Percentiles rank a stretch among this genome's conserved stretches.
phyloP scores from a whole-genome alignment of 164 flowering plant species.

The Vitis labrusca region DNA sequence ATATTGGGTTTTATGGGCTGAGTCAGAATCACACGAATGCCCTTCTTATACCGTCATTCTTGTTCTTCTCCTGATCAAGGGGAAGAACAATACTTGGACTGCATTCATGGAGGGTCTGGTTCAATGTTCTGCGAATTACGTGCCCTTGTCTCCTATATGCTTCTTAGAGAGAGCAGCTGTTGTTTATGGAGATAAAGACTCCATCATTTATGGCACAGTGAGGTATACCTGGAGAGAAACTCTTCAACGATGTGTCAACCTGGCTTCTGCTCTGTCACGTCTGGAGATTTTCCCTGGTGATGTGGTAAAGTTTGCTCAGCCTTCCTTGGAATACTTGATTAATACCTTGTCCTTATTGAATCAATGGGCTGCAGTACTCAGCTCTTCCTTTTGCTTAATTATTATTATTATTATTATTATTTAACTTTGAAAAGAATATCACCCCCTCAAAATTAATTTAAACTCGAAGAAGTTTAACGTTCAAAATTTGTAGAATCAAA shows the following conservation, averaged over 20 bases:
- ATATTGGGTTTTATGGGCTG: too few relatives aligned
- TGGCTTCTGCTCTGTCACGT: constrained; percentile 50
- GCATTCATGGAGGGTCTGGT: constrained; percentile 39
- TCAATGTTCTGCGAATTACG: constrained; percentile 47
- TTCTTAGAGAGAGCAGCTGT: constrained; percentile 56
- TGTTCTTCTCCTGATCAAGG: constrained; percentile 18
- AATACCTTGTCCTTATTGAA: too few relatives aligned
- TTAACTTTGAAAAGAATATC: too few relatives aligned
- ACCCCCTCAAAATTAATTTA: too few relatives aligned
- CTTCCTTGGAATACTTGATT: not conserved
- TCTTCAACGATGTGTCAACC: constrained; percentile 33
- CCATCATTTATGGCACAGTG: constrained; percentile 40
- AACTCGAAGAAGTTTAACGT: too few relatives aligned
- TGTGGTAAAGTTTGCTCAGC: constrained; percentile 28
- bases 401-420: too few relatives aligned
- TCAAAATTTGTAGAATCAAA: too few relatives aligned
- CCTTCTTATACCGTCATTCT: not conserved
- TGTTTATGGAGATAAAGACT: constrained; percentile 40
- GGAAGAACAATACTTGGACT: not conserved
- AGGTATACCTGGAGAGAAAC: constrained; percentile 46
- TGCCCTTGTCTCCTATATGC: constrained; percentile 50
- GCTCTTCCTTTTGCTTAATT: too few relatives aligned
- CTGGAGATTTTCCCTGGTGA: constrained; percentile 48
- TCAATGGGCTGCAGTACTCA: too few relatives aligned
- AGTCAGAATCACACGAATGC: too few relatives aligned